A percentile compares a stretch with the other conserved stretches of the same genome.
Evolutionary conservation across 371 early-diverging fungal genomes (phyloP).

Genomic region (Coemansia sp.): DNA sequence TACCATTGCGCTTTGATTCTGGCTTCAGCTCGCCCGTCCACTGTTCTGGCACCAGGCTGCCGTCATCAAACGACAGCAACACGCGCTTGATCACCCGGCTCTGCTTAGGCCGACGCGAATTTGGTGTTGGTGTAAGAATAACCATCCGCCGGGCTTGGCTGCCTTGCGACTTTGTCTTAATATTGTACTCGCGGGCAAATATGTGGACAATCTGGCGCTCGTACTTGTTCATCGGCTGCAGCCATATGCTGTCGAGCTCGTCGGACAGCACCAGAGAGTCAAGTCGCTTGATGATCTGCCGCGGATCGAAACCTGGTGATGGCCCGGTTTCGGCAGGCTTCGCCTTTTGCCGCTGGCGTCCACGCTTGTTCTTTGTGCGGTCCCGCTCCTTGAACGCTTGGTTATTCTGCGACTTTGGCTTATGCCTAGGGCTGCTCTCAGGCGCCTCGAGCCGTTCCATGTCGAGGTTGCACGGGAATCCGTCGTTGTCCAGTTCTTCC

Average conservation of each 20-base stretch:
- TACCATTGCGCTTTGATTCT: neutral
- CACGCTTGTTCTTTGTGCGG: constrained; percentile 19
- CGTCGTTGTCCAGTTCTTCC: constrained; percentile 27
- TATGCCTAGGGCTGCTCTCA: neutral
- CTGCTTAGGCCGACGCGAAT: constrained; percentile 29
- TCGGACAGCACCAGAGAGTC: constrained; percentile 22
- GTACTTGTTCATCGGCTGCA: constrained; percentile 51
- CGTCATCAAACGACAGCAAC: constrained; percentile 28
- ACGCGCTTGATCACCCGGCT: constrained; percentile 28
- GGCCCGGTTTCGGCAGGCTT: constrained; percentile 6
- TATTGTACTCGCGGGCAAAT: constrained; percentile 43
- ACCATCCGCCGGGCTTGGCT: constrained; percentile 27
- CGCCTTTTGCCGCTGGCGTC: constrained; percentile 2
- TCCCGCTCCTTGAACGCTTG: constrained; percentile 10
- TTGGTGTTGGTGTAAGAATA: constrained; percentile 39
- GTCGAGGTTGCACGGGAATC: constrained; percentile 28
- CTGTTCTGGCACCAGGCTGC: constrained; percentile 29
- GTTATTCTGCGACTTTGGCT: neutral
- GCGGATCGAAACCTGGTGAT: constrained; percentile 34
- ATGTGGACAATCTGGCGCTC: constrained; percentile 50
- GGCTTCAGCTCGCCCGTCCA: constrained; percentile 22
- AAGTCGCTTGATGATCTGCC: constrained; percentile 23
- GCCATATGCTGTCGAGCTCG: constrained; percentile 46
- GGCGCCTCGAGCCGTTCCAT: constrained; percentile 15
- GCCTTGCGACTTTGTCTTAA: constrained; percentile 50